A percentile compares a stretch with the other conserved stretches of the same genome.
Evolutionary conservation across 73 alveolate species (phyloP).

Genomic region (Loxodes magnus): DNA sequence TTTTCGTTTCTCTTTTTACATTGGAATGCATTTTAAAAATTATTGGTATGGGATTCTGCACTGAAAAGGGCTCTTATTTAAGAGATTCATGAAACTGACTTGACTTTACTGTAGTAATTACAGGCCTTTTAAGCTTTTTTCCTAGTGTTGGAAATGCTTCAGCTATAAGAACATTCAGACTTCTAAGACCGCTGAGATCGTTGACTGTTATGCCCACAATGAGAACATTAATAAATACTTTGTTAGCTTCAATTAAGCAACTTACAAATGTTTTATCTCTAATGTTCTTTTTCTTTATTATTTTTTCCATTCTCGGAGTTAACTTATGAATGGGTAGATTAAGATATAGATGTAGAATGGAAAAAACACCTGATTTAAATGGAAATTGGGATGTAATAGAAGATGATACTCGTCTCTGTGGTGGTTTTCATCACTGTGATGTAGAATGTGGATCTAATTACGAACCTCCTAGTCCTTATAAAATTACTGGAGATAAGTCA

Average conservation of each 20-base stretch:
- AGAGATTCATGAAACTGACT: conserved; percentile 66
- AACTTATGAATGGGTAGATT: conserved; percentile 27
- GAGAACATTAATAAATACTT: conserved; percentile 22
- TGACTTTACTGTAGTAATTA: conserved; percentile 39
- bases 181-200: conserved; percentile 44
- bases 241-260: conserved; percentile 34
- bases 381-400: too few species aligned
- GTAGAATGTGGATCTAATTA: too few species aligned
- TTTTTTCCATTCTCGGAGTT: conserved; percentile 82
- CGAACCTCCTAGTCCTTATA: too few species aligned
- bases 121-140: conserved; percentile 4
- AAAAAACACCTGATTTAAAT: too few species aligned
- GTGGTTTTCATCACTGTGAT: too few species aligned
- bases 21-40: conserved; percentile 27
- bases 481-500: background rate
- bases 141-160: conserved; percentile 25
- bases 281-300: conserved; percentile 68
- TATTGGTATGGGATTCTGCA: conserved; percentile 23
- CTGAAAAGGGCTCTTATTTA: too few species aligned
- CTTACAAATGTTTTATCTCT: conserved; percentile 62
- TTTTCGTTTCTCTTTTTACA: conserved; percentile 24
- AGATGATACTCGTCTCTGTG: too few species aligned
- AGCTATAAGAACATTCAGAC: conserved; percentile 86
- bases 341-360: conserved; percentile 21
- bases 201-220: conserved; percentile 23